These are phyloP conservation scores for Parastagonospora nodorum DNA, from an alignment of 2,329 filamentous ascomycete genomes.

Conservation along the genomic window DNA sequence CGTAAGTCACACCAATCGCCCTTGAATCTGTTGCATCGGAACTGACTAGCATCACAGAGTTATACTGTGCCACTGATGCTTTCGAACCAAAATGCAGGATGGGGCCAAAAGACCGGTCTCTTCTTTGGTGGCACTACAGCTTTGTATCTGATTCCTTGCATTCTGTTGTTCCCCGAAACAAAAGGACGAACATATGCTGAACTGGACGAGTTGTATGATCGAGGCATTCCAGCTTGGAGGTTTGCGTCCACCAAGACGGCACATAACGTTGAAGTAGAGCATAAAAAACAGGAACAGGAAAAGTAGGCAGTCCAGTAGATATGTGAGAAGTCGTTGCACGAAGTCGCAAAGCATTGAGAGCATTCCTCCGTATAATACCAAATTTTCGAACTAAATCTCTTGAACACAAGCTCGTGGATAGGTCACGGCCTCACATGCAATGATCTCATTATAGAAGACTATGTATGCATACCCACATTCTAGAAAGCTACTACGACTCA, in stretches of 20 bases:
- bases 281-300: neutral
- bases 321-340: neutral
- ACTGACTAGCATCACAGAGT: neutral
- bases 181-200: conserved; percentile 4
- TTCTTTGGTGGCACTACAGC: conserved; percentile 5
- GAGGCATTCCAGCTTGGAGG: conserved; percentile 4
- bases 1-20: neutral
- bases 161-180: conserved; percentile 5
- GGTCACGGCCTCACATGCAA: no score
- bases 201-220: conserved; percentile 5
- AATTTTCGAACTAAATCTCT: no score
- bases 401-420: no score
- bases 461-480: no score
- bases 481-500: no score
- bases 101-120: conserved; percentile 7
- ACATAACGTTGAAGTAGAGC: conserved; percentile 1
- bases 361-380: no score
- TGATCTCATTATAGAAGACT: no score
- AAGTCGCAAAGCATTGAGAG: neutral
- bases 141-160: conserved; percentile 3
- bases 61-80: conserved; percentile 10
- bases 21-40: neutral
- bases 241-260: conserved; percentile 2
- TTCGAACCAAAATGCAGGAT: conserved; percentile 6
- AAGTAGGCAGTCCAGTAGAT: neutral